Percentiles rank a stretch among this genome's conserved stretches.
phyloP scores from a whole-genome alignment of 306 rosid genomes.

The Fragaria nilgerrensis region DNA sequence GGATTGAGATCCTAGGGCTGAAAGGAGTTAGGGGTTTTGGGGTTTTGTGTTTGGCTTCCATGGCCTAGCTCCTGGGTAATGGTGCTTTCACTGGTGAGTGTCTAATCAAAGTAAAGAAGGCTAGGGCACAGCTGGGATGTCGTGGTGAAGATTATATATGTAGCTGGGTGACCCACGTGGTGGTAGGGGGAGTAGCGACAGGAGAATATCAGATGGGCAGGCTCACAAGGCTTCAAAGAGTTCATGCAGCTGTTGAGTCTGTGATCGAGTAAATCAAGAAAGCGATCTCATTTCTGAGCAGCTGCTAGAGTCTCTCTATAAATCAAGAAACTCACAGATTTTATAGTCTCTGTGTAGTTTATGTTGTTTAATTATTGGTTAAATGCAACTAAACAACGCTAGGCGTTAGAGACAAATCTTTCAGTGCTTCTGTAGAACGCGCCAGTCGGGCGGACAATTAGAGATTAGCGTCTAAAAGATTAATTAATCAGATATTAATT shows the following conservation, averaged over 20 bases:
- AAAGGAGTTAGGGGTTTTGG: not conserved
- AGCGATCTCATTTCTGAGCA: not conserved
- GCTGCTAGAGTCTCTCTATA: not conserved
- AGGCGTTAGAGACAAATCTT: no score
- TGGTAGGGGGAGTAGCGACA: conserved; percentile 9
- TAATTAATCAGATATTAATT: no score
- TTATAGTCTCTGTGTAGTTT: no score
- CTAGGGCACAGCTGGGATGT: not conserved
- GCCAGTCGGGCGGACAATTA: no score
- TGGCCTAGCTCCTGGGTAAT: not conserved
- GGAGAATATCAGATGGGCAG: conserved; percentile 23
- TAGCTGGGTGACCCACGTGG: conserved; percentile 45
- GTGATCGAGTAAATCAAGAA: not conserved
- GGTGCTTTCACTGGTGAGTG: conserved; percentile 17
- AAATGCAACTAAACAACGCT: no score
- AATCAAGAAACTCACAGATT: no score
- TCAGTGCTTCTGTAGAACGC: no score
- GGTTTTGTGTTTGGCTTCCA: not conserved
- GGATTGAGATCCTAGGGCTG: conserved; percentile 18
- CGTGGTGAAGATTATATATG: not conserved
- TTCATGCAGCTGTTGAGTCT: not conserved
- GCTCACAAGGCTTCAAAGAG: not conserved
- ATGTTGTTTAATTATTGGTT: no score
- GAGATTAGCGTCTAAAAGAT: no score
- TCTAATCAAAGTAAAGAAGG: conserved; percentile 35